Evolutionary conservation across 106 monocot genomes (phyloP), one percentile per base, ranked within the genome.

Genomic region (Dendrobium huoshanense): DNA sequence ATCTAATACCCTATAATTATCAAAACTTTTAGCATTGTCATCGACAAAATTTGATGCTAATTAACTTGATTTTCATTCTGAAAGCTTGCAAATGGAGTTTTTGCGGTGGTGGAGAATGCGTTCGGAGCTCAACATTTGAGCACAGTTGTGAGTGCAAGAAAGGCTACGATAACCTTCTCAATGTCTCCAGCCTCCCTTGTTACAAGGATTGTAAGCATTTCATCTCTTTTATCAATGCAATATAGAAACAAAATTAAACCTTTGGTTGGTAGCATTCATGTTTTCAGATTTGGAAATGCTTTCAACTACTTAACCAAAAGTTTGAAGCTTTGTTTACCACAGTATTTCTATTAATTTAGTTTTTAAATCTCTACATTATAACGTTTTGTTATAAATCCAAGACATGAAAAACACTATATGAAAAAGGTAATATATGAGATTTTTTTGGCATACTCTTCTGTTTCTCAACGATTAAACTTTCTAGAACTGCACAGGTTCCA

Each of bases 41-140:
- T 70, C 55, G 0, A 10, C 22, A 24, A n/a, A 45, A 37, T 72
- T 47, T 51, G 20, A 27, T 25, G 27, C 19, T 22, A 20, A 10
- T 7, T 40, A 8, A 13, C 17, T n/a, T 27, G 4, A 65, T 80
- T 70, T 16, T 29, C 8, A 37, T 42, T 68, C 8, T 22, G 19
- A 18, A 77, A 82, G 82, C 78, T 9, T 82, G 82, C 40, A 41
- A n/a, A 29, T 82, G 82, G 82, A 77, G 77, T 29, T 78, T 64
- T n/a, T 82, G 82, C n/a, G 82, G 82, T 40, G 43, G 37, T 25
- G 82, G 82, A 25, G 55, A 67, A 13, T 82, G 82, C 18, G n/a
- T 82, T 25, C 70, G 54, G 25, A 78, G 19, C 15, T 54, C 68
- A 55, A 67, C 55, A 0, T 82, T 82, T 72, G 70, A 82, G 68